These are phyloP conservation scores for Talaromyces sp. DNA, from an alignment of 2,329 filamentous ascomycete genomes.

Conservation along the genomic window DNA sequence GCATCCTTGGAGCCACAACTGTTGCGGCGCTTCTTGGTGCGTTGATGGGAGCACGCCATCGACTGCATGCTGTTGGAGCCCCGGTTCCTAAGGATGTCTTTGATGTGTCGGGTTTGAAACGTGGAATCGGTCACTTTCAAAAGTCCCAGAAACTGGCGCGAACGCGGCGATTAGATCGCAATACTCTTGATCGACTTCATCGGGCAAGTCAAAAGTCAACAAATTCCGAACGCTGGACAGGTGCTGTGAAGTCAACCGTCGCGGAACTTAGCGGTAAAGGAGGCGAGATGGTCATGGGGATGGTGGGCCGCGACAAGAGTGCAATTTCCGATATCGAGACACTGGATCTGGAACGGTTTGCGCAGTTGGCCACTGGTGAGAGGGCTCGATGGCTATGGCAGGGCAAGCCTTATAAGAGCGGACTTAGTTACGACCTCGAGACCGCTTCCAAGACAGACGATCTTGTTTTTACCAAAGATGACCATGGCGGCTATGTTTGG, in stretches of 20 bases:
- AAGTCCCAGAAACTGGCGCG: conserved; percentile 77
- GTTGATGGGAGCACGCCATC: conserved; percentile 82
- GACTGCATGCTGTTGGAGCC: conserved; percentile 76
- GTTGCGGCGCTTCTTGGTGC: conserved; percentile 83
- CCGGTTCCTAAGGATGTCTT: conserved; percentile 88
- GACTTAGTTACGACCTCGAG: conserved; percentile 24
- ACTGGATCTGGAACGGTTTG: conserved; percentile 77
- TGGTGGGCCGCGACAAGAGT: conserved; percentile 82
- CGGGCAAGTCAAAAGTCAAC: conserved; percentile 84
- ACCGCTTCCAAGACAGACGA: conserved; percentile 30
- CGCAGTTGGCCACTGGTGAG: conserved; percentile 72
- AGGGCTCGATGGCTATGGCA: conserved; percentile 91
- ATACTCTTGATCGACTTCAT: conserved; percentile 76
- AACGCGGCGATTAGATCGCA: conserved; percentile 73
- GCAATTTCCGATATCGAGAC: conserved; percentile 92
- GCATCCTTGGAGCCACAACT: conserved; percentile 85
- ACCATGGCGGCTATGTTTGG: conserved; percentile 43
- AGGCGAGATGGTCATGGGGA: conserved; percentile 92
- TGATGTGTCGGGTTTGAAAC: conserved; percentile 74
- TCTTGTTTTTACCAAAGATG: conserved; percentile 41
- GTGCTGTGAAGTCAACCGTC: conserved; percentile 91
- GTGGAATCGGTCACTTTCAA: conserved; percentile 82
- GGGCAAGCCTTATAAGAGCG: conserved; percentile 71
- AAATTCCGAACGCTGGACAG: conserved; percentile 81
- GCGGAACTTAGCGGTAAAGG: conserved; percentile 90